Base-by-base conservation (phyloP, 1,284 basidiomycete genomes). In the Coniophora puteana region DNA sequence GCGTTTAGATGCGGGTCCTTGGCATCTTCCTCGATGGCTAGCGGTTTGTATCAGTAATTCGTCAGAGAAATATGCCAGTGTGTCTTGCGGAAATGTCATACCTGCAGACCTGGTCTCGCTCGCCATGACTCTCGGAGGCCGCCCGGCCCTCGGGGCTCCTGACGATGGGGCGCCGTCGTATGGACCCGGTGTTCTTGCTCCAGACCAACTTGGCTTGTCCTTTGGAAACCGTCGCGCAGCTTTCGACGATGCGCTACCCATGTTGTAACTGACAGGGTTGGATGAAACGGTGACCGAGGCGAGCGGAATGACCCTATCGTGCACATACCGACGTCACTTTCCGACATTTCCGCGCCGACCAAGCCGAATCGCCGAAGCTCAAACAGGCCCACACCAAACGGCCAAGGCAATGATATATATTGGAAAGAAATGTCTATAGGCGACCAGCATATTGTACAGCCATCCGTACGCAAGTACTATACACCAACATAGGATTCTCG, bases 231-330 rank as follows among this genome's bases (percentile, higher is more conserved):
- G 76, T 25, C 83, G 72, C 4, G 72, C 67, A 36, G 74, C 67
- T 65, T 86, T 92, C 6, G 89, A 91, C 16, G 79, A 59, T 40
- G 74, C 67, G 27, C 70, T 70, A 16, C 89, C 89, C 89, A 92
- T 91, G 20, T 30, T 48, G 37, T 35, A 35, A 7, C 8, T 17
- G 14, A 24, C 14, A 22, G 24, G 8, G 22, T 12, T 13, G 13
- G 18, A 2, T 29, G 21, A 8, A 3, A 26, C 6, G 12, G 22
- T 17, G 12, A 12, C n/a, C 28, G 18, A 45, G 27, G 20, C 18
- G 10, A n/a, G 12, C 8, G 26, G 21, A 29, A 17, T 14, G 35
- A 12, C 32, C 45, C 29, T 34, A 37, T 37, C 32, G 36, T 7
- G 22, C 4, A 20, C 37, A 12, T 3, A 18, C 13, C 33, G 6